These are phyloP conservation scores for Penicillium polonicum DNA, from an alignment of 2,329 filamentous ascomycete species.

Conservation along the genomic window DNA sequence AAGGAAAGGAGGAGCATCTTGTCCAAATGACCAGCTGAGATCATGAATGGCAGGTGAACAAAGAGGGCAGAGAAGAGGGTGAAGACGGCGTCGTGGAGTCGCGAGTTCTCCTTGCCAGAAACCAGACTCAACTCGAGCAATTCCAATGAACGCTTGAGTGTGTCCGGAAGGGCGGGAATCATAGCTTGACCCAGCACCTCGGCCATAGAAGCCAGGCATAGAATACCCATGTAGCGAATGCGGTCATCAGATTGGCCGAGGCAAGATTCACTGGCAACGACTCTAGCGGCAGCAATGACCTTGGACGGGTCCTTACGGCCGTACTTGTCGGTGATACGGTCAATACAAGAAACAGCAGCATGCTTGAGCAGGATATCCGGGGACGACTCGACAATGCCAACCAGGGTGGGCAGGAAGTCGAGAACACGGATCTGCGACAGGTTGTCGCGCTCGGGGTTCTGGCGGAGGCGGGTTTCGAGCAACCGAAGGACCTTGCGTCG, in stretches of 20 bases:
- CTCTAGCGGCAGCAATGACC: slow-evolving; percentile 71
- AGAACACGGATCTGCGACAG: slow-evolving; percentile 69
- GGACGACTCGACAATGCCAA: slow-evolving; percentile 71
- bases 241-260: slow-evolving; percentile 71
- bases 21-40: slow-evolving; percentile 72
- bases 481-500: slow-evolving; percentile 78
- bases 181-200: slow-evolving; percentile 85
- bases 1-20: slow-evolving; percentile 71
- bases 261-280: slow-evolving; percentile 73
- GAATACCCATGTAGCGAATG: slow-evolving; percentile 76
- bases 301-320: slow-evolving; percentile 84
- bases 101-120: slow-evolving; percentile 54
- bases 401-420: slow-evolving; percentile 75
- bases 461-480: slow-evolving; percentile 74
- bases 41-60: slow-evolving; percentile 84
- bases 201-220: slow-evolving; percentile 85
- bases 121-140: slow-evolving; percentile 67
- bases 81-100: slow-evolving; percentile 79
- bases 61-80: slow-evolving; percentile 76
- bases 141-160: slow-evolving; percentile 68
- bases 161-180: slow-evolving; percentile 74
- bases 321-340: slow-evolving; percentile 91
- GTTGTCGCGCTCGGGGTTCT: slow-evolving; percentile 67
- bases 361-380: slow-evolving; percentile 74
- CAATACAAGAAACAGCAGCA: slow-evolving; percentile 83